Percentiles rank a stretch among this genome's conserved stretches.
Evolutionary conservation across 345 rosid genomes (phyloP).

Genomic region (Eucalyptus erythrocorys): DNA sequence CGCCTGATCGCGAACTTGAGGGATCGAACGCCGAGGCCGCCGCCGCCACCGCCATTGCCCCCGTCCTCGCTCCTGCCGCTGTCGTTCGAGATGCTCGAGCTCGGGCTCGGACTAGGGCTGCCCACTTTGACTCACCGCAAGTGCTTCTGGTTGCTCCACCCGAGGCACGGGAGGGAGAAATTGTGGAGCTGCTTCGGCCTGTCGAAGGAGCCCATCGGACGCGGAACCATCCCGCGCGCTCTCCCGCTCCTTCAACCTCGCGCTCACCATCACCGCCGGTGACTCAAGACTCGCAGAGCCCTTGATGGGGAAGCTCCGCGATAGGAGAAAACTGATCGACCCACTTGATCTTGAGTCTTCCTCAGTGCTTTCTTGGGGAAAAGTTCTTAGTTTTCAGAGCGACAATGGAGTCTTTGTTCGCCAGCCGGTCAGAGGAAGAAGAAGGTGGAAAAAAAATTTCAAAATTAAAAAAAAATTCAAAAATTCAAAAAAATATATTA

Average conservation of each 20-base stretch:
- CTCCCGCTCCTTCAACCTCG: background rate
- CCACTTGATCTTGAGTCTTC: background rate
- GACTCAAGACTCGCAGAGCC: background rate
- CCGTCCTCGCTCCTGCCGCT: background rate
- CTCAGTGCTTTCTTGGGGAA: background rate
- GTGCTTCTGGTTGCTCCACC: conserved; percentile 39
- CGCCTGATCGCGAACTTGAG: background rate
- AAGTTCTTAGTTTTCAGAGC: background rate
- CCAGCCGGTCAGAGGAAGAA: too few species aligned
- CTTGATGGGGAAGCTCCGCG: background rate
- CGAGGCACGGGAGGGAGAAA: conserved; percentile 32
- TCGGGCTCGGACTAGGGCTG: background rate
- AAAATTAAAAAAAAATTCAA: too few species aligned
- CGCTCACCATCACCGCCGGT: background rate
- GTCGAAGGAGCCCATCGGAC: conserved; percentile 23
- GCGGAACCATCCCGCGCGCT: background rate
- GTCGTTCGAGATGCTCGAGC: background rate
- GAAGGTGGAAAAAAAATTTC: too few species aligned
- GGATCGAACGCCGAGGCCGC: conserved; percentile 18
- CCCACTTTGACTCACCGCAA: conserved; percentile 26
- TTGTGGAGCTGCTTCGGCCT: conserved; percentile 42
- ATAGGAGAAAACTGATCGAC: background rate
- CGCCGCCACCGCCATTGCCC: background rate
- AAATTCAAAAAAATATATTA: too few species aligned
- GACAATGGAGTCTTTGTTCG: background rate